Evolutionary conservation across 257 asterid genomes (phyloP).

Genomic region (Solanum dulcamara): DNA sequence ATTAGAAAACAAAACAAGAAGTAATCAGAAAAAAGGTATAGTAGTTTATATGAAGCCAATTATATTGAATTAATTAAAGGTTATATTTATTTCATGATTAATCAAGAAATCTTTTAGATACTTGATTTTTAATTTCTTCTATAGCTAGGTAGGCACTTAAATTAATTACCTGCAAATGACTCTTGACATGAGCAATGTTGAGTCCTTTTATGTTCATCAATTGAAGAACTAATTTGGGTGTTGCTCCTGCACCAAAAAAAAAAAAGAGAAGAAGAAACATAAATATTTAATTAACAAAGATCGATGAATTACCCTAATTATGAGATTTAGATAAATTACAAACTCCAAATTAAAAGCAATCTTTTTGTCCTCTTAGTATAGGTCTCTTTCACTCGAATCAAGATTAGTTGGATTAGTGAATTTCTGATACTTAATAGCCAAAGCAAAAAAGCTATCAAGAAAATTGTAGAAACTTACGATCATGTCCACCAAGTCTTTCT

Average conservation of each 20-base stretch:
- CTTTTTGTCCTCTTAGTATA: not conserved
- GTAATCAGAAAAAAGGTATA: not conserved
- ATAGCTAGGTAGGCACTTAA: not conserved
- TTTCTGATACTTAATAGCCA: not conserved
- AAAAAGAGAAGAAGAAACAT: not conserved
- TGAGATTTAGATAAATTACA: not conserved
- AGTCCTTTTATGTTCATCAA: conserved; percentile 74
- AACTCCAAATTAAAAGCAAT: not conserved
- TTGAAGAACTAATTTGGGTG: conserved; percentile 75
- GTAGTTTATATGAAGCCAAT: not conserved
- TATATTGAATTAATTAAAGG: not conserved
- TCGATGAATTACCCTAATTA: not conserved
- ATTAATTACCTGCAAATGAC: conserved; percentile 73
- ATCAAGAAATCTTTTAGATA: not conserved
- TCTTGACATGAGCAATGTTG: conserved; percentile 85
- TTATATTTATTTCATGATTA: not conserved
- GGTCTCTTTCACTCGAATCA: not conserved
- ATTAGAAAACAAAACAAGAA: not conserved
- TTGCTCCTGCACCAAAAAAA: conserved; percentile 54
- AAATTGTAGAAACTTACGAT: conserved; percentile 29
- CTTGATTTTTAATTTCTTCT: not conserved
- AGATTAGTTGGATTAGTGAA: not conserved
- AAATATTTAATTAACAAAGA: not conserved
- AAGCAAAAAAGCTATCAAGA: not conserved
- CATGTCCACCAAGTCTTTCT: conserved; percentile 81